Percentiles rank a stretch among this genome's conserved stretches.
Evolutionary conservation across 2,329 filamentous ascomycete genomes (phyloP).

Genomic region (Botrytis deweyae): DNA sequence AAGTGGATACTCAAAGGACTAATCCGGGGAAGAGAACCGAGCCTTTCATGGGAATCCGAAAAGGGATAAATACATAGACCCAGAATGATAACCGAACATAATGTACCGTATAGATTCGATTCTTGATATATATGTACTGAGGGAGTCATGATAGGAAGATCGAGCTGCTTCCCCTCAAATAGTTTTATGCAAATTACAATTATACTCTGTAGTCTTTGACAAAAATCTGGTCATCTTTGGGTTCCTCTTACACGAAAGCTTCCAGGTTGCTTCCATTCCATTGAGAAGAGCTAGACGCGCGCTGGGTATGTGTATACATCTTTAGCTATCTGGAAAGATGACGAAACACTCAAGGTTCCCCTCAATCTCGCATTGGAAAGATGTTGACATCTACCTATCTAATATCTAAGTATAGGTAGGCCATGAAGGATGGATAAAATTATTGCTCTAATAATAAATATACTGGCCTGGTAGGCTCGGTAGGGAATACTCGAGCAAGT

Average conservation of each 20-base stretch:
- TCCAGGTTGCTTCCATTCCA: background rate
- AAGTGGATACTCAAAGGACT: conserved; percentile 9
- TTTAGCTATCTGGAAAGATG: background rate
- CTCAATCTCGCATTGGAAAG: background rate
- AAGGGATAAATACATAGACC: background rate
- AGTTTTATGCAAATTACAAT: background rate
- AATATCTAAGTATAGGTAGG: background rate
- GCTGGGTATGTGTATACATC: background rate
- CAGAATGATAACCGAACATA: background rate
- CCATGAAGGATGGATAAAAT: background rate
- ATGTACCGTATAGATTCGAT: background rate
- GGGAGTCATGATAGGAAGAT: background rate
- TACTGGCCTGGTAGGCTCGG: background rate
- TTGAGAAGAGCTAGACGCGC: background rate
- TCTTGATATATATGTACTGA: background rate
- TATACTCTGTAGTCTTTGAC: background rate
- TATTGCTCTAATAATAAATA: background rate
- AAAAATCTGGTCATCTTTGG: background rate
- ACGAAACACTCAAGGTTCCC: background rate
- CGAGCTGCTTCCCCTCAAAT: background rate
- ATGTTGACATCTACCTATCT: background rate
- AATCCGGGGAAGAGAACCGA: conserved; percentile 18
- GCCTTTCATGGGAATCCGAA: background rate
- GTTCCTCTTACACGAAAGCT: background rate
- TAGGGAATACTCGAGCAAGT: background rate